phyloP scores from a whole-genome alignment of 2,329 filamentous ascomycete genomes.

The Exophiala oligosperma region DNA sequence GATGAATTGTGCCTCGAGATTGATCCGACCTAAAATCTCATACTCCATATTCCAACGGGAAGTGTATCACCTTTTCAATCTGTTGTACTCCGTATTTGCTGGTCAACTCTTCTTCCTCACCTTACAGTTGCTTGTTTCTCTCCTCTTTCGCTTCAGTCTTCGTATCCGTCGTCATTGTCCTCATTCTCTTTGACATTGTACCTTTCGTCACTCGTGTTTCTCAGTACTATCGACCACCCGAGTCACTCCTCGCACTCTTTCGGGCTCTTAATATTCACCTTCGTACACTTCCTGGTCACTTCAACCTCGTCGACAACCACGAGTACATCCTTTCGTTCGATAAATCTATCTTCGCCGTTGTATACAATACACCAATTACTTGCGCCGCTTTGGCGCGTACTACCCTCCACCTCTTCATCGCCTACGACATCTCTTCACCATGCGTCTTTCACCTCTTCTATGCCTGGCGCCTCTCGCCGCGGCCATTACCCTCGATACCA shows the following conservation, averaged over 20 bases:
- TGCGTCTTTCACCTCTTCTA: neutral
- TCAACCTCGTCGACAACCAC: no score
- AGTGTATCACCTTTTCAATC: neutral
- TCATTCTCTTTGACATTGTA: neutral
- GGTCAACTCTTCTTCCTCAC: neutral
- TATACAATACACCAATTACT: neutral
- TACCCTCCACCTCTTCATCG: neutral
- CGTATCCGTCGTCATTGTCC: neutral
- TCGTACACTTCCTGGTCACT: neutral
- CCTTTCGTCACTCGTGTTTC: neutral
- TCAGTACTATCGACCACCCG: neutral
- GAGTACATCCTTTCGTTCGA: no score
- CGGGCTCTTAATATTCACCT: neutral
- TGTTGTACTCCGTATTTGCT: neutral
- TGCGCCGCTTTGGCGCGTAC: neutral
- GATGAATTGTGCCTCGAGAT: no score
- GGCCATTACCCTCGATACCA: slow-evolving; percentile 17
- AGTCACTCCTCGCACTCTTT: neutral
- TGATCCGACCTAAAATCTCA: no score
- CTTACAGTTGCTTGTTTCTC: neutral
- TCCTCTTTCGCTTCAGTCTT: neutral
- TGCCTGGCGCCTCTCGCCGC: slow-evolving; percentile 10
- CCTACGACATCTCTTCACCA: neutral
- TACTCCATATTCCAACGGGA: no score
- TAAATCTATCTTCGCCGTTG: neutral